Evolutionary conservation across 2,329 filamentous ascomycete genomes (phyloP).

Genomic region (Nemania sp.): DNA sequence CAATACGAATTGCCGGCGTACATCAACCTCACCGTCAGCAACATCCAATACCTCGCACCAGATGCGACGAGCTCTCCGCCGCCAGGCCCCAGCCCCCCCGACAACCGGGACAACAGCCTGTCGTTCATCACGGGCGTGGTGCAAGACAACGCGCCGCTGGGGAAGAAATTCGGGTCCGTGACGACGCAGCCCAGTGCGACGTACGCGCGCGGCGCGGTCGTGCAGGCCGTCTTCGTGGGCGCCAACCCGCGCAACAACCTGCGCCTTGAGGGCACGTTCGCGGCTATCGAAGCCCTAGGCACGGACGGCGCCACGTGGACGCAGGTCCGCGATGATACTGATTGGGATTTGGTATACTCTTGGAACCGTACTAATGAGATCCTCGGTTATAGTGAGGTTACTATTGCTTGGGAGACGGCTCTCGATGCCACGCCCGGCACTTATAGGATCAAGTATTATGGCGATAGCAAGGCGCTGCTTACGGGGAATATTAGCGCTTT

Average conservation of each 20-base stretch:
- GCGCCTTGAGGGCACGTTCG: slow-evolving; percentile 75
- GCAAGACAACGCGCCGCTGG: slow-evolving; percentile 67
- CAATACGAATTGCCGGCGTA: slow-evolving; percentile 81
- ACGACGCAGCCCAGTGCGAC: slow-evolving; percentile 54
- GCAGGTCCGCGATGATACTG: slow-evolving; percentile 69
- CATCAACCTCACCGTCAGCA: slow-evolving; percentile 79
- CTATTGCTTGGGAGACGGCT: slow-evolving; percentile 78
- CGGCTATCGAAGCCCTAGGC: slow-evolving; percentile 69
- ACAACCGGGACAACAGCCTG: slow-evolving; percentile 75
- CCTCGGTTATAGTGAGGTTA: slow-evolving; percentile 65
- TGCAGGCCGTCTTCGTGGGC: slow-evolving; percentile 74
- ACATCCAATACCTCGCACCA: slow-evolving; percentile 67
- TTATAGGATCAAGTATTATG: slow-evolving; percentile 83
- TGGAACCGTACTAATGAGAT: slow-evolving; percentile 67
- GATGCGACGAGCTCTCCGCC: slow-evolving; percentile 48
- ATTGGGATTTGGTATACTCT: slow-evolving; percentile 81
- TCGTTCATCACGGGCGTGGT: slow-evolving; percentile 82
- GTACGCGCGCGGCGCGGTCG: slow-evolving; percentile 63
- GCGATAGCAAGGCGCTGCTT: slow-evolving; percentile 71
- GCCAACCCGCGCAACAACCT: slow-evolving; percentile 92
- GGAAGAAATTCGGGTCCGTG: slow-evolving; percentile 72
- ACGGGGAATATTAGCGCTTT: slow-evolving; percentile 67
- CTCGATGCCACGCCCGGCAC: slow-evolving; percentile 61
- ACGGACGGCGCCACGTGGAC: slow-evolving; percentile 57
- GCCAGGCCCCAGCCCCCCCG: slow-evolving; percentile 69